Evolutionary conservation across 2,329 filamentous ascomycete genomes (phyloP).

Genomic region (Neopestalotiopsis clavispora): DNA sequence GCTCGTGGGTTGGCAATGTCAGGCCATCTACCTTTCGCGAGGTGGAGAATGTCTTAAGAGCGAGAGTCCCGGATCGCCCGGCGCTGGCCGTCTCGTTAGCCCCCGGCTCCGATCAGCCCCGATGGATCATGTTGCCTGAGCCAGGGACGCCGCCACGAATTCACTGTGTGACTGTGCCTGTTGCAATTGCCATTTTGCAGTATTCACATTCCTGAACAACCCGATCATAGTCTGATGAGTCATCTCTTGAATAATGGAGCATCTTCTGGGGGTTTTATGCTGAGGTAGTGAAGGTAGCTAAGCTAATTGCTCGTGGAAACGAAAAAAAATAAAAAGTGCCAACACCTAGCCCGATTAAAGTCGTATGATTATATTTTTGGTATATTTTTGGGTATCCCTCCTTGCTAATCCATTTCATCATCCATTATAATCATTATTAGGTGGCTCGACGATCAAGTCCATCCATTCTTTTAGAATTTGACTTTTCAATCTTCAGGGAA

Average conservation of each 20-base stretch:
- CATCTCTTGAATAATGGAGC: not conserved
- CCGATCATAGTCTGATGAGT: not conserved
- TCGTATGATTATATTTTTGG: not conserved
- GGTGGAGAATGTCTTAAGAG: not conserved
- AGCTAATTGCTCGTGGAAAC: not conserved
- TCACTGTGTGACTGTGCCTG: not conserved
- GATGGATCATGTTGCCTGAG: not conserved
- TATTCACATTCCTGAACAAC: not conserved
- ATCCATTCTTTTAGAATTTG: not conserved
- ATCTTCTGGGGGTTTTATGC: not conserved
- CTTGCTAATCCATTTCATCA: not conserved
- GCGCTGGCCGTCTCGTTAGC: not conserved
- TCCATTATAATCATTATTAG: not conserved
- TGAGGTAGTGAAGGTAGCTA: not conserved
- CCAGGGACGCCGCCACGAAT: not conserved
- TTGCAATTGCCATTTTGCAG: not conserved
- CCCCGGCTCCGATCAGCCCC: slow-evolving; percentile 14
- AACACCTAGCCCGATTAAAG: not conserved
- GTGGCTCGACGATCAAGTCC: not conserved
- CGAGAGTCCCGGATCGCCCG: not conserved
- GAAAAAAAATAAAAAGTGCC: not conserved
- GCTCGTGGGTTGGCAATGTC: not conserved
- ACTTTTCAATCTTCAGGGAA: slow-evolving; percentile 78
- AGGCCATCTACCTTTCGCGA: not conserved
- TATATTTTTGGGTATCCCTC: not conserved